These are phyloP conservation scores for Medicago ruthenica DNA, from an alignment of 306 rosid species.

Conservation along the genomic window DNA sequence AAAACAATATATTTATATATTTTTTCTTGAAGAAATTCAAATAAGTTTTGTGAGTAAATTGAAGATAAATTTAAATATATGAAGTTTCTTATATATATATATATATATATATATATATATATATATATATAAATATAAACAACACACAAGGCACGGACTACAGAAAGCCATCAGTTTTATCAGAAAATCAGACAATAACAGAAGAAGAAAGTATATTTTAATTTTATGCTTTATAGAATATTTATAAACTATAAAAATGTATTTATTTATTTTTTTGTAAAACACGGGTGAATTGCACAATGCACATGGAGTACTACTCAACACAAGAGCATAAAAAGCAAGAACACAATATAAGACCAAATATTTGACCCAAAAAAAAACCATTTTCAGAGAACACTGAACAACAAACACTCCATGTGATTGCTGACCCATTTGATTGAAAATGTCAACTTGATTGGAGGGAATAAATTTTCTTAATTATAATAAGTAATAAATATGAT, in stretches of 20 bases:
- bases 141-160: too few species aligned
- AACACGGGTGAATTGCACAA: not conserved
- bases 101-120: too few species aligned
- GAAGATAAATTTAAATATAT: too few species aligned
- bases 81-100: too few species aligned
- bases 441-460: not conserved
- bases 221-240: too few species aligned
- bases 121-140: too few species aligned
- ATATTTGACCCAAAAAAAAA: not conserved
- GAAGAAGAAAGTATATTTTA: not conserved
- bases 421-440: conserved; percentile 29
- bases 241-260: not conserved
- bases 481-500: not conserved
- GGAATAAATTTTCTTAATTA: not conserved
- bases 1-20: too few species aligned
- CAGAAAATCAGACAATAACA: not conserved
- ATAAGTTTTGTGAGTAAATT: too few species aligned
- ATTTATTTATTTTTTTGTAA: not conserved
- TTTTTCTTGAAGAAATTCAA: too few species aligned
- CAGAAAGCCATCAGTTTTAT: not conserved
- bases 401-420: conserved; percentile 39
- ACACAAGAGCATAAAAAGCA: too few species aligned
- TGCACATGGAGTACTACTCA: not conserved
- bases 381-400: not conserved
- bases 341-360: not conserved